Conservation (phyloP, 2,329 filamentous ascomycete genomes). For the Fusarium kyushuense region DNA sequence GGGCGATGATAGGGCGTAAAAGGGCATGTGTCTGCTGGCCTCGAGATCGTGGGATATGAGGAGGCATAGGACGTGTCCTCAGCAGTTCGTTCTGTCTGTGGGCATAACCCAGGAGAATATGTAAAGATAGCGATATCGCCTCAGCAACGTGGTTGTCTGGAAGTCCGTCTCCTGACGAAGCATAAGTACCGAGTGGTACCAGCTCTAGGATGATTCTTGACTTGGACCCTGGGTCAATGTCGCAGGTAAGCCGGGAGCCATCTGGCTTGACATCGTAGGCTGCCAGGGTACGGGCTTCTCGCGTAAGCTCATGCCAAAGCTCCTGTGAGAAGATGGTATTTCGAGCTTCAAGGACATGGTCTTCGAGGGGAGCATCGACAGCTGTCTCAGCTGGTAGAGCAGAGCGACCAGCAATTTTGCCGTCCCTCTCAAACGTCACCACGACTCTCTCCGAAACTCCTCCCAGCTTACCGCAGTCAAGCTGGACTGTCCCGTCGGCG, state of each 20-base stretch:
- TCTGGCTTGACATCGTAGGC: slow-evolving; percentile 76
- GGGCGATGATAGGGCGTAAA: slow-evolving; percentile 64
- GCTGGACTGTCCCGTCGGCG: slow-evolving; percentile 77
- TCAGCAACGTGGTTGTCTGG: slow-evolving; percentile 69
- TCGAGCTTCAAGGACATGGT: slow-evolving; percentile 78
- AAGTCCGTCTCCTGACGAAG: slow-evolving; percentile 50
- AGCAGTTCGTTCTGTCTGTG: slow-evolving; percentile 80
- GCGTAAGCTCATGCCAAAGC: slow-evolving; percentile 87
- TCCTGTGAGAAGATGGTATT: slow-evolving; percentile 88
- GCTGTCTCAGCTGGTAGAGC: slow-evolving; percentile 64
- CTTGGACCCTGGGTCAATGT: slow-evolving; percentile 62
- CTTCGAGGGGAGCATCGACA: slow-evolving; percentile 68
- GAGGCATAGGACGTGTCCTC: slow-evolving; percentile 69
- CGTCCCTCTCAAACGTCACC: slow-evolving; percentile 72
- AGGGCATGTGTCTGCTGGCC: slow-evolving; percentile 61
- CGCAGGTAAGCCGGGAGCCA: slow-evolving; percentile 68
- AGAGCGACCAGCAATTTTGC: slow-evolving; percentile 69
- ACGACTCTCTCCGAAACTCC: slow-evolving; percentile 71
- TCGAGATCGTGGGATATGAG: slow-evolving; percentile 54
- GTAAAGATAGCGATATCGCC: slow-evolving; percentile 73
- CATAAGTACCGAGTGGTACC: slow-evolving; percentile 65
- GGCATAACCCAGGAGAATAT: slow-evolving; percentile 81
- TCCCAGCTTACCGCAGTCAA: slow-evolving; percentile 72
- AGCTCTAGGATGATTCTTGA: slow-evolving; percentile 74
- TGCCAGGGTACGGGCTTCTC: slow-evolving; percentile 80